Base-by-base conservation (phyloP, 176 grass and related monocot genomes). In the Carex kokanica region DNA sequence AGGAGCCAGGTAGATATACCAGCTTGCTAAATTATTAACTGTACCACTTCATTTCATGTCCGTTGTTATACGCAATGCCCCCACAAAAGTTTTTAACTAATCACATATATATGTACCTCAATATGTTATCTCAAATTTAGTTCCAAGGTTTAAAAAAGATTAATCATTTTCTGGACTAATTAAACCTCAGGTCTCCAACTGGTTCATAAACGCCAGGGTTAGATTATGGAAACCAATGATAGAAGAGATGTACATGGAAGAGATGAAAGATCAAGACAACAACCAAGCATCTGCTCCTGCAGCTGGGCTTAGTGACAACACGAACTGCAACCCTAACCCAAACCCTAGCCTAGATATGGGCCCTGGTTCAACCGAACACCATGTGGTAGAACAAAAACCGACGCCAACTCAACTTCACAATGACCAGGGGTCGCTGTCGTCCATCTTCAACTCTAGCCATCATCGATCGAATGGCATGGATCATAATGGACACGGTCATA, bases 211-310 rank as follows among this genome's bases (percentile, higher is more conserved):
- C 29, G 91, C 90, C 45, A 82, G 90, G 52, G 92, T 94, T 47
- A 83, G 94, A 82, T 84, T 97, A 17, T 97, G 94, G 94, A 97
- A 97, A 83, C 94, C 94, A 25, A 97, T 97, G 94, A 90, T 97
- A 87, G 94, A 97, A 77, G 92, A 97, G 86, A 97, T 97, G 94
- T 97, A 97, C 92, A 66, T 87, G 77, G 92, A 94, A 83, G 94
- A 97, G 82, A 92, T 87, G 80, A 97, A 97, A 82, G 86, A 81
- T 25, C 85, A 87, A 81, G 75, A 86, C 4, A 88, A 63, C 34
- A 77, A 23, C 57, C 79, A 82, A 18, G n/a, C 85, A 47, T 51
- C 64, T 20, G 53, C 24, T 52, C 17, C 74, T 62, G 4, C 24
- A 47, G 3, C 64, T 2, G 20, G 66, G 4, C 75, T 11, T 0